Conservation (phyloP, 176 grass and related monocot genomes). For the Alopecurus myosuroides region DNA sequence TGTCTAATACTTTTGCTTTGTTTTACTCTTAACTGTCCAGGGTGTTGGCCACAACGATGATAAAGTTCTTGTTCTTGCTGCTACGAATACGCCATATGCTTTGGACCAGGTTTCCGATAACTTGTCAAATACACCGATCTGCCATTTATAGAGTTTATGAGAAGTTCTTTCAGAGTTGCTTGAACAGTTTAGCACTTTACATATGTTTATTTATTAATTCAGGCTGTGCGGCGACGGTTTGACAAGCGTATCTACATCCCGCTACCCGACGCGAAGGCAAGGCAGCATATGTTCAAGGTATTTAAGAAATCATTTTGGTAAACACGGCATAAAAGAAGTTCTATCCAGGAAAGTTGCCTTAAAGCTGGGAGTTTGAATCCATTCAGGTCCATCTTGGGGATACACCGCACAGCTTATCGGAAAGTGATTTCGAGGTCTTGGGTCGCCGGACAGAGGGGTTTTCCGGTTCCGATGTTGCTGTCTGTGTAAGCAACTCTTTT, state of each 20-base stretch:
- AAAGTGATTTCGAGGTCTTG: constrained; percentile 88
- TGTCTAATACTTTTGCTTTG: neutral
- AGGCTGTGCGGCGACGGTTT: constrained; percentile 93
- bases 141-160: neutral
- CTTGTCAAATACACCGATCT: neutral
- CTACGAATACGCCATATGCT: constrained; percentile 95
- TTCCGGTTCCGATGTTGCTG: constrained; percentile 92
- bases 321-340: neutral
- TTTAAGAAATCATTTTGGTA: constrained; percentile 3
- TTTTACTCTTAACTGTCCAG: constrained; percentile 30
- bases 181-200: constrained; percentile 20
- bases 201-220: constrained; percentile 22
- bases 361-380: constrained; percentile 23
- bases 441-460: constrained; percentile 76
- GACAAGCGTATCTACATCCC: constrained; percentile 99
- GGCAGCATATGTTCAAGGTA: constrained; percentile 99
- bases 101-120: constrained; percentile 69
- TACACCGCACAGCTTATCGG: constrained; percentile 79
- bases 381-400: constrained; percentile 93
- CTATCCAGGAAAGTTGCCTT: neutral
- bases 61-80: constrained; percentile 96
- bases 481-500: constrained; percentile 66
- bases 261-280: constrained; percentile 90
- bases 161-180: neutral
- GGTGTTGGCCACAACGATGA: constrained; percentile 97